Base-by-base conservation (phyloP, 768 basidiomycete genomes). In the Phanerochaete sordida region DNA sequence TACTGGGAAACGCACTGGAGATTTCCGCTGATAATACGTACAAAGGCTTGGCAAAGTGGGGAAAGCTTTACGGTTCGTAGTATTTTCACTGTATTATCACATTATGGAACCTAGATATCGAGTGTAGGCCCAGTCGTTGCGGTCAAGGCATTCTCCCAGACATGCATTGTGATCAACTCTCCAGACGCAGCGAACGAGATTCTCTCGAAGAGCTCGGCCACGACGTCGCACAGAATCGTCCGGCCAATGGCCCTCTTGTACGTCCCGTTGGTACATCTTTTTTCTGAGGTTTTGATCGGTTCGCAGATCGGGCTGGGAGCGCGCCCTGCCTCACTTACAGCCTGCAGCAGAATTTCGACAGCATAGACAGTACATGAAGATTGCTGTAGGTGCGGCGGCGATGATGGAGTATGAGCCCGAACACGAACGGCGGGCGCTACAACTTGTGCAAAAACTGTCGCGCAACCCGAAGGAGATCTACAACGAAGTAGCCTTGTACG, bases 71-170 rank as follows among this genome's bases (percentile, higher is more conserved):
- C 35, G 57, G 57, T 58, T 3, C 28, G 27, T 28, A n/a, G n/a
- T n/a, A 1, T 15, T 37, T 50, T 11, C 39, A 11, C 15, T n/a
- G n/a, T n/a, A 23, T 53, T 30, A 19, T 11, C 4, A 16, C 19
- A n/a, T 21, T n/a, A 9, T 23, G n/a, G n/a, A n/a, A 33, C 31
- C 8, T 35, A 35, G 7, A 13, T 35, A n/a, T n/a, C 19, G 39
- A 6, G 7, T 16, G 19, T 19, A 43, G 39, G 39, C 19, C 48
- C 74, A 90, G 64, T 81, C 83, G 0, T 83, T 86, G 65, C 70
- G 88, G 27, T 82, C 84, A 65, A 70, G 88, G n/a, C 74, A 85
- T 45, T 85, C 86, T 1, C 81, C 86, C 78, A 79, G 3, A 77
- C 89, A 30, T 73, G 89, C 35, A 85, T 90, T 69, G 64, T 90